Conservation (phyloP, 441 rosid species). For the Gossypium davidsonii region DNA sequence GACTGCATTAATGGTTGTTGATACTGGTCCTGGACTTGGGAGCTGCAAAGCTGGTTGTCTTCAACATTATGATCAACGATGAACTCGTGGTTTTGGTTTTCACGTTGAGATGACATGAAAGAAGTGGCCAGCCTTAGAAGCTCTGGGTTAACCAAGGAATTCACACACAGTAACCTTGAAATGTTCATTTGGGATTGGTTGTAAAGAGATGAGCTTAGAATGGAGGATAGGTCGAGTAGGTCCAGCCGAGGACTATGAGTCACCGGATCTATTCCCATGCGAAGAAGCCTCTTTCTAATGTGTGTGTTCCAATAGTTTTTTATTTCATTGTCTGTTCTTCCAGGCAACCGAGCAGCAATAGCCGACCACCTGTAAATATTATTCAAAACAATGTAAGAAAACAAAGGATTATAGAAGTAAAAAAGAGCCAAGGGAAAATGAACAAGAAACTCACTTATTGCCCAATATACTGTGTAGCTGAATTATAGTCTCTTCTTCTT, state of each 20-base stretch:
- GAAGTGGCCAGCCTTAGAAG: slow-evolving; percentile 50
- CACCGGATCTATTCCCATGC: slow-evolving; percentile 88
- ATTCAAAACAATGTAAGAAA: not conserved
- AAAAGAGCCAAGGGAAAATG: not conserved
- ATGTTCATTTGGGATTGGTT: slow-evolving; percentile 39
- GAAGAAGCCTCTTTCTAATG: slow-evolving; percentile 66
- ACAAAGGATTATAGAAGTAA: not conserved
- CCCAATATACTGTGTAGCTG: slow-evolving; percentile 56
- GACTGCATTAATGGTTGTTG: slow-evolving; percentile 29
- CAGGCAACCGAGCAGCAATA: slow-evolving; percentile 81
- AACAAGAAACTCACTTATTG: slow-evolving; percentile 42
- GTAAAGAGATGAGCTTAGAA: slow-evolving; percentile 49
- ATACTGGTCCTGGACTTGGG: slow-evolving; percentile 24
- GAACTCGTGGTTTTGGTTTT: slow-evolving; percentile 27
- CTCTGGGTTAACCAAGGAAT: slow-evolving; percentile 47
- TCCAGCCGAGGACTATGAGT: slow-evolving; percentile 81
- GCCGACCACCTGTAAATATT: slow-evolving; percentile 67
- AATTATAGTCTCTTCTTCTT: slow-evolving; percentile 58
- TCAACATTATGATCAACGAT: slow-evolving; percentile 24
- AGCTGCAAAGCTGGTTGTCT: slow-evolving; percentile 26
- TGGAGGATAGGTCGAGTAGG: slow-evolving; percentile 68
- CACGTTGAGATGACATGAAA: slow-evolving; percentile 37
- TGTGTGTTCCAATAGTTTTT: slow-evolving; percentile 95
- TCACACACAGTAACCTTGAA: slow-evolving; percentile 41
- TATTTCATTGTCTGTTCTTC: slow-evolving; percentile 88